Conservation (phyloP, 495 filamentous ascomycete genomes). For the Amniculicola lignicola region DNA sequence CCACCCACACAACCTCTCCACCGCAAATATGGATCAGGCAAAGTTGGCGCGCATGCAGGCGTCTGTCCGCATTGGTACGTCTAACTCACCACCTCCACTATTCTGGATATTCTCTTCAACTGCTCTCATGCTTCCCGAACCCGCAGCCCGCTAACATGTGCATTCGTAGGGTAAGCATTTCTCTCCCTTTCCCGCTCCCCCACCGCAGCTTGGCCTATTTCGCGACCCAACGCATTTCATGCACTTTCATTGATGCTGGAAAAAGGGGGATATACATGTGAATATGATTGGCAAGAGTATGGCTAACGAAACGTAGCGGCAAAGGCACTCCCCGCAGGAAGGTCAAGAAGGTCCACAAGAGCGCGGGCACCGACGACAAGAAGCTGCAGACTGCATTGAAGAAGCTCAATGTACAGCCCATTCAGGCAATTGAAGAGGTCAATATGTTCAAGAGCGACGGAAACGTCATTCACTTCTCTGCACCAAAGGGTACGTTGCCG, state of each 20-base stretch:
- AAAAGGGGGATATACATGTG: not conserved
- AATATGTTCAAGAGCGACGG: conserved; percentile 99
- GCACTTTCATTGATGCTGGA: too few relatives aligned
- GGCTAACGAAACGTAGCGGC: conserved; percentile 58
- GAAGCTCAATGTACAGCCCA: conserved; percentile 56
- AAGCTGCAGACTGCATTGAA: conserved; percentile 81
- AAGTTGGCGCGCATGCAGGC: conserved; percentile 76
- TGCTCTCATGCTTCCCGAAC: not conserved
- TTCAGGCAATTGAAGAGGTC: conserved; percentile 98
- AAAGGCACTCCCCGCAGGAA: conserved; percentile 98
- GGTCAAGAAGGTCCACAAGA: conserved; percentile 95
- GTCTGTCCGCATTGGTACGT: conserved; percentile 75
- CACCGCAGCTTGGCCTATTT: too few relatives aligned
- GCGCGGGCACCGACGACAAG: conserved; percentile 92
- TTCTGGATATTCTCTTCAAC: not conserved
- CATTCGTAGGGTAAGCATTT: conserved; percentile 23
- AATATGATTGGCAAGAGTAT: not conserved
- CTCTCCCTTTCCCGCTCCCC: not conserved
- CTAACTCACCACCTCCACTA: not conserved
- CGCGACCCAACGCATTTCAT: too few relatives aligned
- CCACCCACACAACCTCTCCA: conserved; percentile 6
- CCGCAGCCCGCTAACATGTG: conserved; percentile 10
- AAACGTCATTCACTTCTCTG: conserved; percentile 98
- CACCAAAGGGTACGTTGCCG: conserved; percentile 76
- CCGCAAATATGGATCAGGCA: conserved; percentile 63